phyloP scores from a whole-genome alignment of 1,284 basidiomycete genomes.

The Cutaneotrichosporon sp. region DNA sequence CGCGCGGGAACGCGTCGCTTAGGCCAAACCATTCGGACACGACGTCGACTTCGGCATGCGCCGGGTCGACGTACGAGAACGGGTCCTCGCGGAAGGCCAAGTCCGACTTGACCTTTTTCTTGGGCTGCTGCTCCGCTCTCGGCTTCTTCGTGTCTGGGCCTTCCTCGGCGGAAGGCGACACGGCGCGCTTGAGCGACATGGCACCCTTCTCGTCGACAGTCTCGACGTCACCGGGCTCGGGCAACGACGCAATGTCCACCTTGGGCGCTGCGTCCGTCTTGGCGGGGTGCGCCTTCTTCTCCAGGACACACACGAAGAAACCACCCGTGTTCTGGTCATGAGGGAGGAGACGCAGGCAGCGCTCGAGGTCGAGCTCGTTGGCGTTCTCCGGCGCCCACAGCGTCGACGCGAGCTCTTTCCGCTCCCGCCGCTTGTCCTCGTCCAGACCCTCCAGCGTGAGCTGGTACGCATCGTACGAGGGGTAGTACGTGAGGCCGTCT shows the following conservation, averaged over 20 bases:
- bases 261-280: background rate
- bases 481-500: slow-evolving; percentile 20
- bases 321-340: slow-evolving; percentile 96
- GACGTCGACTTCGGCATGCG: slow-evolving; percentile 63
- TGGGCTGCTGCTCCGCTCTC: slow-evolving; percentile 14
- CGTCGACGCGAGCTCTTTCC: slow-evolving; percentile 51
- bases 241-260: slow-evolving; percentile 9
- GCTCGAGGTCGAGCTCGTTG: slow-evolving; percentile 98
- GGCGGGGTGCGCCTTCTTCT: slow-evolving; percentile 48
- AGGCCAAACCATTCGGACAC: slow-evolving; percentile 69
- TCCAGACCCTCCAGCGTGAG: slow-evolving; percentile 23
- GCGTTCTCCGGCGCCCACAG: slow-evolving; percentile 76
- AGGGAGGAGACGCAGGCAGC: slow-evolving; percentile 88
- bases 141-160: slow-evolving; percentile 20
- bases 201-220: slow-evolving; percentile 22
- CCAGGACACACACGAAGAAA: slow-evolving; percentile 90
- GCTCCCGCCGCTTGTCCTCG: slow-evolving; percentile 43
- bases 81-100: slow-evolving; percentile 80
- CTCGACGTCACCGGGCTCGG: slow-evolving; percentile 16
- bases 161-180: slow-evolving; percentile 23
- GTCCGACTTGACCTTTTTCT: slow-evolving; percentile 48
- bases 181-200: slow-evolving; percentile 20
- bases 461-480: slow-evolving; percentile 33
- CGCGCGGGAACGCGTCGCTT: slow-evolving; percentile 55
- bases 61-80: slow-evolving; percentile 68